Conservation (phyloP, 805 yeast genomes). For the Cyberlindnera nakhonratchasimensis region DNA sequence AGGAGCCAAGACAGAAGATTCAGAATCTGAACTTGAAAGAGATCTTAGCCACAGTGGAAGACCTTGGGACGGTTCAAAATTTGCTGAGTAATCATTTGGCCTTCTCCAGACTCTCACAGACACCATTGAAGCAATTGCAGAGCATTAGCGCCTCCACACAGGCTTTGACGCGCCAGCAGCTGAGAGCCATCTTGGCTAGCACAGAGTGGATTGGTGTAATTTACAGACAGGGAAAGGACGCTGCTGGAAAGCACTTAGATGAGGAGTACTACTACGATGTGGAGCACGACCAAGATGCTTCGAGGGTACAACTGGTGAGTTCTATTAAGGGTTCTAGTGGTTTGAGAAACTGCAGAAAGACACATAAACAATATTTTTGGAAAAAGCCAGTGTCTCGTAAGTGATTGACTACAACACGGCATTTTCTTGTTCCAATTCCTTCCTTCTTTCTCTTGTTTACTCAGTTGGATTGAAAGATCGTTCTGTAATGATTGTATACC, state of each 20-base stretch:
- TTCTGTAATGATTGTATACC: not conserved
- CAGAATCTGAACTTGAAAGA: constrained; percentile 29
- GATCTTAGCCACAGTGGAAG: constrained; percentile 34
- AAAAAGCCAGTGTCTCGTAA: constrained; percentile 37
- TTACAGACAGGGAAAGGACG: constrained; percentile 87
- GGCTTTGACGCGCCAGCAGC: constrained; percentile 40
- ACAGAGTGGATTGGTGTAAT: constrained; percentile 79
- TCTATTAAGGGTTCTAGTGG: constrained; percentile 78
- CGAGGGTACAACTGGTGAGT: constrained; percentile 66
- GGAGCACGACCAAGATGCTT: constrained; percentile 71
- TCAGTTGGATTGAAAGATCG: not conserved
- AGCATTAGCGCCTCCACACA: constrained; percentile 57
- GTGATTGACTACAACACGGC: constrained; percentile 2
- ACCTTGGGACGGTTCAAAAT: constrained; percentile 53
- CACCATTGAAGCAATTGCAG: constrained; percentile 72
- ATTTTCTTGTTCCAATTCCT: too few relatives aligned
- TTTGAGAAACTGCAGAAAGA: constrained; percentile 84
- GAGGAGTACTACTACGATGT: constrained; percentile 90
- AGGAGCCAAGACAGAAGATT: constrained; percentile 27
- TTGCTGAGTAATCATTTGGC: constrained; percentile 82
- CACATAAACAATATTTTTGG: constrained; percentile 74
- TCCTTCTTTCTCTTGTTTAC: too few relatives aligned
- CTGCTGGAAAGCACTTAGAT: constrained; percentile 91
- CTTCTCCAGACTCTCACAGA: constrained; percentile 81
- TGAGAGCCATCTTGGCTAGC: constrained; percentile 42